Evolutionary conservation across 1,284 basidiomycete species (phyloP), one percentile per base, ranked within the genome.

Genomic region (Tranzscheliella williamsii): DNA sequence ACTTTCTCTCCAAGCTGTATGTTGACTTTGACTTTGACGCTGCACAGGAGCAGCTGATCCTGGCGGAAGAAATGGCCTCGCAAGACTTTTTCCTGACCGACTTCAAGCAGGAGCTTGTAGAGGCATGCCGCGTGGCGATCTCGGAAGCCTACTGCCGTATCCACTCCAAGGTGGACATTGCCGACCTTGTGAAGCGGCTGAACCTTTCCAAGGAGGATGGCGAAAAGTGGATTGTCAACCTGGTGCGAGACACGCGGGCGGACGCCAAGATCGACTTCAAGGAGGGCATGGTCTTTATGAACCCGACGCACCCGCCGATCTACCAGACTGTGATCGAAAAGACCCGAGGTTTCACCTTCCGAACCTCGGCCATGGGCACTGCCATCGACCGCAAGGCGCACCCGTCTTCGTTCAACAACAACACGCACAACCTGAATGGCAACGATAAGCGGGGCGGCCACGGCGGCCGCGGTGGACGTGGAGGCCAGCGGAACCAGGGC

Each of bases 181-280:
- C 85, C 89, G 91, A 96, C 75, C 84, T 98, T 24, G 94, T 92
- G 15, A 87, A 90, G 74, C 86, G 93, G 12, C 83, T 98, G 27
- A 96, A 96, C 79, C 84, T 97, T 45, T 87, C 88, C 20, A 85
- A 83, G 44, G 91, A 92, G 69, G 94, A 97, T 73, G 95, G 94
- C 48, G 94, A 97, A 78, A 95, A 95, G 79, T 98, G 94, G 94
- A 94, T 98, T 65, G 94, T 96, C 71, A 96, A 95, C 82, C 86
- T 97, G 51, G 94, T 97, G 72, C 86, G 92, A 39, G 95, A 97
- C 79, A 95, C 93, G 21, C 85, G 91, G 46, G 91, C 95, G 85
- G 91, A 98, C 73, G 91, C 91, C 47, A 96, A 95, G 82, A 96
- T 97, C 67, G 93, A 97, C 79, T 84, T 96, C 38, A 91, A 94